A percentile compares a stretch with the other conserved stretches of the same genome.
Conservation (phyloP, 257 asterid genomes). For the Nicotiana paniculata region DNA sequence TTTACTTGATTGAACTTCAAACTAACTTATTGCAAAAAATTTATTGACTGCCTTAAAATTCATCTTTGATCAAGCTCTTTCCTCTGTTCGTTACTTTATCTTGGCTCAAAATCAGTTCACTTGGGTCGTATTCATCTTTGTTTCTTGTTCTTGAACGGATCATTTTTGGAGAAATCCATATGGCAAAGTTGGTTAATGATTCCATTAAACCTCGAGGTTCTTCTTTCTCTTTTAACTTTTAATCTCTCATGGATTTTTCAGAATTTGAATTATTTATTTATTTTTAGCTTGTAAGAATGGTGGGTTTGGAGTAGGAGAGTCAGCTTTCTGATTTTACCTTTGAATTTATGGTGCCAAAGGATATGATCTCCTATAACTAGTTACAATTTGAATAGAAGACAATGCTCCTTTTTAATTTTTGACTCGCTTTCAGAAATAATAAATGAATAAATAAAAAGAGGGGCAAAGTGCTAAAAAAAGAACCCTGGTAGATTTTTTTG, state of each 20-base stretch:
- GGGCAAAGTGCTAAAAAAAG: no score
- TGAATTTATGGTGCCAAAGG: not conserved
- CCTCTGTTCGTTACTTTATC: not conserved
- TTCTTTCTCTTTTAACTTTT: not conserved
- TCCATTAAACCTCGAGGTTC: constrained; percentile 55
- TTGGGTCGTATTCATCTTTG: not conserved
- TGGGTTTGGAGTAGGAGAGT: not conserved
- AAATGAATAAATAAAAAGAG: no score
- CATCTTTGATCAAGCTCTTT: not conserved
- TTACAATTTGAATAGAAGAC: no score
- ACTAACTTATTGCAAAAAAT: not conserved
- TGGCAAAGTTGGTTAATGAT: constrained; percentile 41
- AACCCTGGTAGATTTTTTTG: no score
- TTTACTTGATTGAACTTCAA: not conserved
- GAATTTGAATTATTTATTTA: not conserved
- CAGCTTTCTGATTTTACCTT: not conserved
- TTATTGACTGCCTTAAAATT: not conserved
- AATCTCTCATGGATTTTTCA: not conserved
- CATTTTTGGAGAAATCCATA: constrained; percentile 18
- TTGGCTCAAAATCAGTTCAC: not conserved
- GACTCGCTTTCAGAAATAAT: no score
- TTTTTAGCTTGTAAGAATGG: not conserved
- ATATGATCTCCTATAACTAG: no score
- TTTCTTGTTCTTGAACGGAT: not conserved
- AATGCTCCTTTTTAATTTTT: no score